A percentile compares a stretch with the other conserved stretches of the same genome.
Conservation (phyloP, 2,329 filamentous ascomycete genomes). For the Ophiosphaerella narmari region DNA sequence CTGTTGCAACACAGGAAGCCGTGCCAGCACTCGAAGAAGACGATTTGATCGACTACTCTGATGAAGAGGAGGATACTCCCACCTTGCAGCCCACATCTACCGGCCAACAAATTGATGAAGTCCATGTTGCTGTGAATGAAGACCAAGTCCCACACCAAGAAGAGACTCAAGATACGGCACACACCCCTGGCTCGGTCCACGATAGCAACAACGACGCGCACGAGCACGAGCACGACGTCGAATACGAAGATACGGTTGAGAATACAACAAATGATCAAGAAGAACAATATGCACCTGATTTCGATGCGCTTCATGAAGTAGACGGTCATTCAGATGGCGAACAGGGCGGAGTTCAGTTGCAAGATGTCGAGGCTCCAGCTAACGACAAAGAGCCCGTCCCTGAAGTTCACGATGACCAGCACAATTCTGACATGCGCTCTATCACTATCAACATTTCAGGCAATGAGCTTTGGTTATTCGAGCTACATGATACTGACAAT, state of each 20-base stretch:
- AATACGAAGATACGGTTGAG: neutral
- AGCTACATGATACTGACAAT: conserved; percentile 32
- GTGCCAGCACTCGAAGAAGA: conserved; percentile 16
- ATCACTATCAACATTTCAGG: conserved; percentile 38
- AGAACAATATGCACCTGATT: conserved; percentile 5
- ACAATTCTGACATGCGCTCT: conserved; percentile 17
- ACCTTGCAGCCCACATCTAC: neutral
- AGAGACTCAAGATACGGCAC: neutral
- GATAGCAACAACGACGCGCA: neutral
- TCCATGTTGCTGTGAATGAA: neutral
- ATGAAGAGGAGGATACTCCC: conserved; percentile 34
- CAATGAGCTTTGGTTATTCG: conserved; percentile 38
- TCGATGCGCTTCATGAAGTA: neutral
- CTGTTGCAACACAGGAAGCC: neutral
- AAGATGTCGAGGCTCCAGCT: conserved; percentile 10
- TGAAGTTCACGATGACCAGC: conserved; percentile 11
- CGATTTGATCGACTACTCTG: conserved; percentile 41
- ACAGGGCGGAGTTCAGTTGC: conserved; percentile 18
- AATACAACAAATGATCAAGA: neutral
- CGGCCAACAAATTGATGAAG: conserved; percentile 1
- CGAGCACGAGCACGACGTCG: conserved; percentile 1
- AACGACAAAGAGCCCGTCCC: conserved; percentile 6
- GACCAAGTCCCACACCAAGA: neutral
- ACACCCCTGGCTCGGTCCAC: neutral
- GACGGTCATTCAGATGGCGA: conserved; percentile 13